phyloP scores from a whole-genome alignment of 352 stramenopile species.

The Thalassiosira hispida region DNA sequence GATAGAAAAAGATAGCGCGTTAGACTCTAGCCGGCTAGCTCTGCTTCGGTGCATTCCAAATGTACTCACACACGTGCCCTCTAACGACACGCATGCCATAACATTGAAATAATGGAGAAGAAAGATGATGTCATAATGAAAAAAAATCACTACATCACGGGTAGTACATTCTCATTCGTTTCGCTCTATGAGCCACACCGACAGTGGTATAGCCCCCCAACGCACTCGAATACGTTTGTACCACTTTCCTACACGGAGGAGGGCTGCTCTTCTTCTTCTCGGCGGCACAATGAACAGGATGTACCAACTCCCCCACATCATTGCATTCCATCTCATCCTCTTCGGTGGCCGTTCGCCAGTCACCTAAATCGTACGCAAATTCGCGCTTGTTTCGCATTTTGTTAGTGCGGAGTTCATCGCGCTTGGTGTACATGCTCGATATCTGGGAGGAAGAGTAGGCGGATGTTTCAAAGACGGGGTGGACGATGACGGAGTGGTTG shows the following conservation, averaged over 20 bases:
- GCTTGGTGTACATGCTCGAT: conserved; percentile 41
- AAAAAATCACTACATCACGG: conserved; percentile 18
- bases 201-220: conserved; percentile 25
- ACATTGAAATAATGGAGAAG: too few relatives aligned
- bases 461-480: conserved; percentile 44
- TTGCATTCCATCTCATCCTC: conserved; percentile 53
- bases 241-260: conserved; percentile 5
- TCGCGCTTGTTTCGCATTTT: conserved; percentile 53
- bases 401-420: conserved; percentile 40
- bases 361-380: conserved; percentile 41
- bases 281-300: conserved; percentile 39
- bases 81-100: too few relatives aligned
- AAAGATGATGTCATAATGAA: background rate
- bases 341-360: conserved; percentile 52
- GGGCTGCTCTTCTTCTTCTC: conserved; percentile 3
- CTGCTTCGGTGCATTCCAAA: too few relatives aligned
- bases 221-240: conserved; percentile 34
- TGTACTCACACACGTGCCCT: too few relatives aligned
- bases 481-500: conserved; percentile 34
- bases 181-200: conserved; percentile 33
- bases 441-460: conserved; percentile 34
- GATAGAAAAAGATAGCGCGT: too few relatives aligned
- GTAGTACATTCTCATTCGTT: conserved; percentile 59
- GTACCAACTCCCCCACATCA: conserved; percentile 39
- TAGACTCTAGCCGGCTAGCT: too few relatives aligned